Conservation (phyloP, 2,329 filamentous ascomycete species). For the Diaporthe ampelina region DNA sequence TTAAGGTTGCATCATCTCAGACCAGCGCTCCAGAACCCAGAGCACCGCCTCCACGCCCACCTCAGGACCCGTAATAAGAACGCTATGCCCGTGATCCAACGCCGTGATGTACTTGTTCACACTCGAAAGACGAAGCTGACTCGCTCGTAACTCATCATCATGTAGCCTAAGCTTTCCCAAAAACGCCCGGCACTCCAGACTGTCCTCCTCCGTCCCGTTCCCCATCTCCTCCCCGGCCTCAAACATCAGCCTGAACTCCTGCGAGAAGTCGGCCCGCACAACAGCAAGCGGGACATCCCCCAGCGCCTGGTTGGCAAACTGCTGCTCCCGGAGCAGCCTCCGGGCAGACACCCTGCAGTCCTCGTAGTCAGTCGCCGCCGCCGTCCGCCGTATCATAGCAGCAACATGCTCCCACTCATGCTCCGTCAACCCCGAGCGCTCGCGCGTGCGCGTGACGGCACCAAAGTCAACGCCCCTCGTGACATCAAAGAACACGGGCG, state of each 20-base stretch:
- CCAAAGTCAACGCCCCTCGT: conserved; percentile 9
- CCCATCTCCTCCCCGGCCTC: conserved; percentile 9
- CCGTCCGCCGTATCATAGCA: conserved; percentile 5
- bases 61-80: conserved; percentile 6
- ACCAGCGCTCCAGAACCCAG: conserved; percentile 10
- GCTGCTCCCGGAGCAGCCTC: conserved; percentile 16
- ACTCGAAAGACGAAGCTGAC: conserved; percentile 16
- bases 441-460: conserved; percentile 9
- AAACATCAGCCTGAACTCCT: conserved; percentile 22
- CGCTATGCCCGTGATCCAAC: conserved; percentile 17
- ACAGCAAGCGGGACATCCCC: conserved; percentile 2
- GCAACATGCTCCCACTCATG: conserved; percentile 16
- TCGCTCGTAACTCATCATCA: conserved; percentile 18
- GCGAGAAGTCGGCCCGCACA: conserved; percentile 19
- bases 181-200: conserved; percentile 14
- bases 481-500: conserved; percentile 1
- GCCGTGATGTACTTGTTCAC: conserved; percentile 23
- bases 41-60: conserved; percentile 15
- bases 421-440: conserved; percentile 16
- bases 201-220: conserved; percentile 13
- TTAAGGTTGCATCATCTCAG: not conserved
- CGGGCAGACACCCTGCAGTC: conserved; percentile 17
- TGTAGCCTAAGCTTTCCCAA: conserved; percentile 11
- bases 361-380: not conserved
- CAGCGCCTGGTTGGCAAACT: conserved; percentile 6